Evolutionary conservation across 2,329 filamentous ascomycete species (phyloP).

Genomic region (Thermoascus crustaceus): DNA sequence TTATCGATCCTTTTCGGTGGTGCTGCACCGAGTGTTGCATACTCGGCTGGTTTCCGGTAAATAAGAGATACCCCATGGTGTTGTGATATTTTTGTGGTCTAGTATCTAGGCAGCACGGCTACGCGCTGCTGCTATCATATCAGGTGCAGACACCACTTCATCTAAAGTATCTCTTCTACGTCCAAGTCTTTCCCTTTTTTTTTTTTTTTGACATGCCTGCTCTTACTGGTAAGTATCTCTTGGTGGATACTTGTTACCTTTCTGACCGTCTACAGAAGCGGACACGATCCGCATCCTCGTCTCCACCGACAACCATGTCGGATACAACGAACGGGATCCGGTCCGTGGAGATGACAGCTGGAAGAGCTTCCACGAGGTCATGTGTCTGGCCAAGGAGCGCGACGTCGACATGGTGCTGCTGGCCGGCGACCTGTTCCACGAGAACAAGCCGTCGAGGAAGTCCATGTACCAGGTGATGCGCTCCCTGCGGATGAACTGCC

Average conservation of each 20-base stretch:
- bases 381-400: conserved; percentile 74
- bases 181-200: neutral
- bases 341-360: conserved; percentile 96
- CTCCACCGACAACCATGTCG: conserved; percentile 95
- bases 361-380: conserved; percentile 91
- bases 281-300: conserved; percentile 93
- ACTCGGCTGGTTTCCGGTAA: too few relatives aligned
- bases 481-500: conserved; percentile 82
- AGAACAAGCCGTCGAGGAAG: conserved; percentile 94
- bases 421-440: conserved; percentile 91
- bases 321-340: conserved; percentile 85
- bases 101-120: conserved; percentile 1
- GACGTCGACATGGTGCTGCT: conserved; percentile 97
- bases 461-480: conserved; percentile 97
- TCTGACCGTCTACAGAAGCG: conserved; percentile 37
- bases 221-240: conserved; percentile 18
- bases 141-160: too few relatives aligned
- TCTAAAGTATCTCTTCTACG: neutral
- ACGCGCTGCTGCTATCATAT: too few relatives aligned
- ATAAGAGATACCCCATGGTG: too few relatives aligned
- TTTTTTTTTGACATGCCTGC: conserved; percentile 14
- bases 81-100: too few relatives aligned
- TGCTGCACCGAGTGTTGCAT: too few relatives aligned
- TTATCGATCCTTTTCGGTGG: neutral
- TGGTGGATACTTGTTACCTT: conserved; percentile 3